Base-by-base conservation (phyloP, 169 alveolate species). In the Plasmodium malariae region DNA sequence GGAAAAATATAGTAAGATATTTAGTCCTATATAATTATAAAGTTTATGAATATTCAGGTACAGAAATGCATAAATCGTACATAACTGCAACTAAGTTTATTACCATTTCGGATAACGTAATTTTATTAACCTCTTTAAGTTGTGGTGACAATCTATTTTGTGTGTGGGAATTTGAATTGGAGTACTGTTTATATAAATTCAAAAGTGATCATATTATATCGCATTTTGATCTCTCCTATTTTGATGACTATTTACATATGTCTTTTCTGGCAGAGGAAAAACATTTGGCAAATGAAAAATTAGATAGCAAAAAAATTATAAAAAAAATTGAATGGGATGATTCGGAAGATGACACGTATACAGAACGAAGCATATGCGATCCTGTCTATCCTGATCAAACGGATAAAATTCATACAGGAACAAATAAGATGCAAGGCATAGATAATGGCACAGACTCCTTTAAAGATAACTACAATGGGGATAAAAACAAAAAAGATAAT, bases 121-220 rank as follows among this genome's bases (percentile, higher is more conserved):
- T 43, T 51, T 86, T 86, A 71, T 73, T 86, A 21, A 71, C 70
- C 17, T 32, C 92, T 7, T 37, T 70, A 59, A 86, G 92, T 69
- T 86, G 78, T 63, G 51, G 49, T 26, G 92, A 86, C 57, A 69
- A 69, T 63, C 73, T 86, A 2, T 71, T 86, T 43, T 86, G 87
- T 34, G 63, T 86, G 32, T 86, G 92, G 92, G 92, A 86, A 43
- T 86, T 86, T 63, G 92, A 70, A 43, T 51, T 70, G 5, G 92
- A 86, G 11, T 60, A 70, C 17, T 86, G 92, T 60, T 32, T 86
- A 70, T 86, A 86, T 63, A 86, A 86, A 86, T 70, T 86, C 70
- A 86, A 70, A 63, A 86, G 87, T 48, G 78, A 86, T 3, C 70
- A 70, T 57, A 7, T 71, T 21, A 69, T 86, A 55, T 86, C 92